Evolutionary conservation across 768 basidiomycete genomes (phyloP).

Genomic region (Mycena vitilis): DNA sequence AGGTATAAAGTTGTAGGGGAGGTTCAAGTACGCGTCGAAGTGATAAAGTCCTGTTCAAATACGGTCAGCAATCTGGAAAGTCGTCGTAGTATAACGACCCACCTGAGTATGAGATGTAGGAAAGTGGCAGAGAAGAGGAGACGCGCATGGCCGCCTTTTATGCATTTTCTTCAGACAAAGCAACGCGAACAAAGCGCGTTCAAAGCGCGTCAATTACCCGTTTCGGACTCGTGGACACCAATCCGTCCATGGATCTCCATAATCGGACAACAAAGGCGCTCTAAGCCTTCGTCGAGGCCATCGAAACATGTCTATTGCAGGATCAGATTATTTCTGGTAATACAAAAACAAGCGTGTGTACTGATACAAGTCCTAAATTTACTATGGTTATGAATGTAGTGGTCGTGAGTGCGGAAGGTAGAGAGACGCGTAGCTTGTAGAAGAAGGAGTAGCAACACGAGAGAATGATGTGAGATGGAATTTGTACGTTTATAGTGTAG

Average conservation of each 20-base stretch:
- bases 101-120: background rate
- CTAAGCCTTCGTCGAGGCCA: no score
- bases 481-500: background rate
- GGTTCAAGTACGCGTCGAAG: background rate
- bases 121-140: background rate
- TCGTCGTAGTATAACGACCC: background rate
- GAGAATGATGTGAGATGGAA: background rate
- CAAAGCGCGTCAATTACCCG: slow-evolving; percentile 18
- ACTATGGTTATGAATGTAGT: slow-evolving; percentile 4
- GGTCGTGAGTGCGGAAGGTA: slow-evolving; percentile 11
- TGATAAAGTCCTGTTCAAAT: no score
- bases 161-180: background rate
- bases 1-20: background rate
- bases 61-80: background rate
- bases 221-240: background rate
- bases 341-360: slow-evolving; percentile 29
- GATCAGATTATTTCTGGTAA: background rate
- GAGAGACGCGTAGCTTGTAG: background rate
- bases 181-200: slow-evolving; percentile 22
- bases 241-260: no score
- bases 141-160: slow-evolving; percentile 1
- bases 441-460: slow-evolving; percentile 4
- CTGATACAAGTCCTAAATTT: slow-evolving; percentile 27
- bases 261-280: no score
- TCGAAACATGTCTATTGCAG: no score